Evolutionary conservation across 108 stramenopile genomes (phyloP).

Genomic region (Nitzschia sp.): DNA sequence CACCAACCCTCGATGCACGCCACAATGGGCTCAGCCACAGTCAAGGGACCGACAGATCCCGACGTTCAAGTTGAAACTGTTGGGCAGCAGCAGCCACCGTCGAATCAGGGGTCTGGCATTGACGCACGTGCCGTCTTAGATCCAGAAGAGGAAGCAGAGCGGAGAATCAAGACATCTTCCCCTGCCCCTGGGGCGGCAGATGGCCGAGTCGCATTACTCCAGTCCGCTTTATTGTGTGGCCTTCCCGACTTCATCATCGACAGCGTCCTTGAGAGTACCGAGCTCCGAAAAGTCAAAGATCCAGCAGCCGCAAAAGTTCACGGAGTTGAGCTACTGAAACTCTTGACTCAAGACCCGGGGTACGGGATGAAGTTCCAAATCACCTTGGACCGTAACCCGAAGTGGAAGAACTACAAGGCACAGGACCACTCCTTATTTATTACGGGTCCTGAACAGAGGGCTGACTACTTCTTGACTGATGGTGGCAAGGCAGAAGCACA

Average conservation of each 20-base stretch:
- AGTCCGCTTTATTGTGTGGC: constrained; percentile 46
- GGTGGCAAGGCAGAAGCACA: constrained; percentile 44
- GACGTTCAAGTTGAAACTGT: too few relatives aligned
- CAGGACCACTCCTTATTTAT: constrained; percentile 78
- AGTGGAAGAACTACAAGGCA: constrained; percentile 67
- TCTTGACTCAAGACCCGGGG: constrained; percentile 64
- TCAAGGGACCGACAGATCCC: too few relatives aligned
- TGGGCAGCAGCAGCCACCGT: too few relatives aligned
- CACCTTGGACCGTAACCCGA: constrained; percentile 42
- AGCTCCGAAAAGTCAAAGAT: constrained; percentile 44
- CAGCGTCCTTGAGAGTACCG: constrained; percentile 53
- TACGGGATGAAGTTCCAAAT: constrained; percentile 61
- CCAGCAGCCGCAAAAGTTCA: constrained; percentile 63
- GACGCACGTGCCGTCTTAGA: constrained; percentile 53
- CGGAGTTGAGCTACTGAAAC: constrained; percentile 61
- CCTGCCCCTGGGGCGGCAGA: constrained; percentile 63
- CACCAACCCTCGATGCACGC: too few relatives aligned
- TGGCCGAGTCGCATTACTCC: constrained; percentile 51
- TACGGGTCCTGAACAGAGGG: constrained; percentile 56
- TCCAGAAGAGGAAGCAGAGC: constrained; percentile 50
- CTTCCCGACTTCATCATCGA: constrained; percentile 52
- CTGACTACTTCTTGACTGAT: constrained; percentile 80
- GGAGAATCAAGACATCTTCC: constrained; percentile 28
- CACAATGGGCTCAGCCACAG: too few relatives aligned
- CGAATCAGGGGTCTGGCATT: constrained; percentile 48